These are phyloP conservation scores for Picea sitchensis DNA, from an alignment of 75 land plant genomes.

Conservation along the genomic window DNA sequence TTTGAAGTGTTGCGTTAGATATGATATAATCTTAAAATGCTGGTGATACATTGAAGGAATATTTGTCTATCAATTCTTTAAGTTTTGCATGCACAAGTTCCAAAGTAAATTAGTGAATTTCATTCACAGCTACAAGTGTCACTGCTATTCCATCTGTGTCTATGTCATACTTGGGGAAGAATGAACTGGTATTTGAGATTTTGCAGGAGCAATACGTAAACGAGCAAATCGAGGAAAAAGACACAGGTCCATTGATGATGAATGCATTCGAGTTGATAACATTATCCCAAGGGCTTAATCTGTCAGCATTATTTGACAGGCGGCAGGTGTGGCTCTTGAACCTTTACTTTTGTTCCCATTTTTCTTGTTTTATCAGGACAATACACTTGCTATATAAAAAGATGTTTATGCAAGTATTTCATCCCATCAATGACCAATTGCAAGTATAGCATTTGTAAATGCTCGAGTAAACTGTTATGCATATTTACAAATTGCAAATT, in stretches of 20 bases:
- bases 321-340: slow-evolving; percentile 51
- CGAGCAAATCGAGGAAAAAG: slow-evolving; percentile 42
- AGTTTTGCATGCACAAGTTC: neutral
- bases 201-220: slow-evolving; percentile 75
- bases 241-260: slow-evolving; percentile 76
- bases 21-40: neutral
- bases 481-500: neutral
- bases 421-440: neutral
- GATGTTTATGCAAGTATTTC: neutral
- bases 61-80: slow-evolving; percentile 5
- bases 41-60: neutral
- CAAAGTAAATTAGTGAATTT: neutral
- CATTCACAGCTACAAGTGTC: neutral
- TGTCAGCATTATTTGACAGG: slow-evolving; percentile 87
- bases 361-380: neutral
- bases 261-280: slow-evolving; percentile 99
- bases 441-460: neutral
- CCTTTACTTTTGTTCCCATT: neutral
- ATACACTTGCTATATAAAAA: neutral
- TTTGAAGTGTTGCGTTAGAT: neutral
- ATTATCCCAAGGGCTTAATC: slow-evolving; percentile 91
- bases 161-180: neutral
- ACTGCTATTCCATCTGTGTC: neutral
- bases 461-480: neutral
- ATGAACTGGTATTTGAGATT: slow-evolving; percentile 12